Evolutionary conservation across 2,329 filamentous ascomycete species (phyloP).

Genomic region (Neonectria coccinea): DNA sequence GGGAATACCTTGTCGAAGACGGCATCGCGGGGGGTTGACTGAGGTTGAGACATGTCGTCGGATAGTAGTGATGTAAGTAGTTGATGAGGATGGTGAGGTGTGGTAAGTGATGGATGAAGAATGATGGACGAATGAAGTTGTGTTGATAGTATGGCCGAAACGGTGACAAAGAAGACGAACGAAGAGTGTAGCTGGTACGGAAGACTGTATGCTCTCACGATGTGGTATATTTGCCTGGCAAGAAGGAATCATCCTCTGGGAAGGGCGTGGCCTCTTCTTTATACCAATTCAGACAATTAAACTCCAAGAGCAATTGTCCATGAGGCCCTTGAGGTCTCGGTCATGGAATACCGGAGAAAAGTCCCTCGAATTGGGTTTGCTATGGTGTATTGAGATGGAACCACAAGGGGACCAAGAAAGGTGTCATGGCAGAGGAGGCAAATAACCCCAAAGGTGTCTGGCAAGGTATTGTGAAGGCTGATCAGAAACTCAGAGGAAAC

Average conservation of each 20-base stretch:
- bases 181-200: background rate
- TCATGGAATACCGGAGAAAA: background rate
- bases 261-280: background rate
- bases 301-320: background rate
- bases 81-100: background rate
- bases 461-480: background rate
- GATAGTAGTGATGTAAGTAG: background rate
- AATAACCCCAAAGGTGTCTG: background rate
- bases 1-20: background rate
- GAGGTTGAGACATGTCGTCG: slow-evolving; percentile 2
- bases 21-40: background rate
- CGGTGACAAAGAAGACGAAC: background rate
- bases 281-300: background rate
- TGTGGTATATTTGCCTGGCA: background rate
- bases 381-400: background rate
- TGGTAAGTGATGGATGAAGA: background rate
- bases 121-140: background rate
- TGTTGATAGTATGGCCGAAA: background rate
- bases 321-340: background rate
- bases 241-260: background rate
- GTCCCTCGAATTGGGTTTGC: background rate
- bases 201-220: background rate
- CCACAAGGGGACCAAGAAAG: background rate
- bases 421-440: background rate
- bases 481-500: background rate